Evolutionary conservation across 768 basidiomycete genomes (phyloP), one percentile per base, ranked within the genome.

Genomic region (Mycena rosella): DNA sequence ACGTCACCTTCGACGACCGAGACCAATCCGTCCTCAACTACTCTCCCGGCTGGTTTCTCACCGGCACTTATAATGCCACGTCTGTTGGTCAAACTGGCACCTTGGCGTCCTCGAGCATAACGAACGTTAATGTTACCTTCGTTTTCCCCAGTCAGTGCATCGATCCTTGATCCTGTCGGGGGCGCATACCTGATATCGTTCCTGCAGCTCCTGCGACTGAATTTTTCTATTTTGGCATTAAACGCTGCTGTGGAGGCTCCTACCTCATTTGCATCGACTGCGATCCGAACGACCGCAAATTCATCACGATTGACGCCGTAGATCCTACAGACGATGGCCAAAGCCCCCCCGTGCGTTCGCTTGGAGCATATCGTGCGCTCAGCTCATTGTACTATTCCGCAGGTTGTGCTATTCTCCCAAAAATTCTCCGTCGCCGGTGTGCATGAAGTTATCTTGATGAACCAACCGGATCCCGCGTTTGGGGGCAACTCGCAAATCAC

Each of bases 181-280:
- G 13, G 10, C 22, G 26, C 5, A 42, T 34, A 15, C 42, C 30
- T 34, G 49, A 27, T 48, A 15, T 17, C 2, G 24, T 26, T 9
- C 38, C 3, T 34, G 40, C n/a, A 78, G 76, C 57, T 18, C 73
- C 75, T 20, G 78, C 77, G 3, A 68, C 71, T 27, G 78, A 70
- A 3, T 76, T 79, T 51, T 76, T 74, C 38, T 76, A 77, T 63
- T 79, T 71, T 63, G 78, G 78, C 11, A 78, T 79, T 20, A 54
- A 61, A 30, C 59, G 66, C 34, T 76, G 71, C 51, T 65, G 67
- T 26, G 78, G 79, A 5, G 78, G 76, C 2, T 52, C 56, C 18
- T 80, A 79, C 45, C 75, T 74, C 9, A 77, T 78, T 11, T 80
- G 78, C 63, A 66, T 80, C 48, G 79, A 80, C 66, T 80, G 79